Evolutionary conservation across 2,329 filamentous ascomycete species (phyloP).

Genomic region (Colletotrichum sp.): DNA sequence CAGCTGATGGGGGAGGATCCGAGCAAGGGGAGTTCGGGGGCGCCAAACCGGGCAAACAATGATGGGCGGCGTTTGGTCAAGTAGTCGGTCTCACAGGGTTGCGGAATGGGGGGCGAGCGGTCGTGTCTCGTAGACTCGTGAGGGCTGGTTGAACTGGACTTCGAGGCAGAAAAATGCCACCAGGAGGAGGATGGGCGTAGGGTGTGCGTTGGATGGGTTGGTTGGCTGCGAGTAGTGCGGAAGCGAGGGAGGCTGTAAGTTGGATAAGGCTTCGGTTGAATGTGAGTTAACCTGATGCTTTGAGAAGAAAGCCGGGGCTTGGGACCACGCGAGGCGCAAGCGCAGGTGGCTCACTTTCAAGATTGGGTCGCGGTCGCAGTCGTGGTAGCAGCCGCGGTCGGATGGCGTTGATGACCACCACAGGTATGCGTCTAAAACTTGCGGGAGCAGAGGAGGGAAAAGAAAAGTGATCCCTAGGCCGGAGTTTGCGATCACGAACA

Average conservation of each 20-base stretch:
- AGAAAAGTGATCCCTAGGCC: not conserved
- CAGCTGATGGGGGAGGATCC: not conserved
- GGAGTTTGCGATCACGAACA: not conserved
- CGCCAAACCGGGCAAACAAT: not conserved
- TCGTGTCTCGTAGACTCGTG: slow-evolving; percentile 10
- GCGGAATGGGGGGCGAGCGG: slow-evolving; percentile 8
- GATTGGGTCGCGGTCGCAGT: not conserved
- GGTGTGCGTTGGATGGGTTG: not conserved
- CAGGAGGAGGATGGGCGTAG: not conserved
- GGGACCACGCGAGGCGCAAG: not conserved
- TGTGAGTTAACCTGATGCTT: not conserved
- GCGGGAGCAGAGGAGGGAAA: not conserved
- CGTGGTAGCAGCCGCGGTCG: not conserved
- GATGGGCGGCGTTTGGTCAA: not conserved
- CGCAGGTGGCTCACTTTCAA: not conserved
- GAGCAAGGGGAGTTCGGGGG: not conserved
- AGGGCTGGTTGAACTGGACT: not conserved
- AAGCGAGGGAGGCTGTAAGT: not conserved
- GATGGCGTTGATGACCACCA: not conserved
- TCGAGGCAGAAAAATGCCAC: slow-evolving; percentile 10
- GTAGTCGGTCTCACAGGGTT: slow-evolving; percentile 9
- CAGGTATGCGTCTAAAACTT: not conserved
- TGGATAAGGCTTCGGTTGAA: not conserved
- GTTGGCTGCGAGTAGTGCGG: not conserved
- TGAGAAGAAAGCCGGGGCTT: not conserved